These are phyloP conservation scores for Solanum microdontum DNA, from an alignment of 257 asterid species.

Conservation along the genomic window DNA sequence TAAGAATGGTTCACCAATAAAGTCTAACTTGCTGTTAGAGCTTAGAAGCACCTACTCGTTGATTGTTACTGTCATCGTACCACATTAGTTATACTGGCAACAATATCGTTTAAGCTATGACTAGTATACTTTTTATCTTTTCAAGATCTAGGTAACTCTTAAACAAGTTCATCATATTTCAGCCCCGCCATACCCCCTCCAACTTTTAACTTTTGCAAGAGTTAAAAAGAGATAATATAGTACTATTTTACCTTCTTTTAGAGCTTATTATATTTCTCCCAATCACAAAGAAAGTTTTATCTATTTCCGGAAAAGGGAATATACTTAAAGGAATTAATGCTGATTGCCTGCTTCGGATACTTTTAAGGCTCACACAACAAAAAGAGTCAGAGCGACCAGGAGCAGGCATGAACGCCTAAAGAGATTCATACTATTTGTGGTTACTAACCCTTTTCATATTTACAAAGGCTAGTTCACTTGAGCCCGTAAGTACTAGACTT, in stretches of 20 bases:
- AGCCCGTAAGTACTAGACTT: not conserved
- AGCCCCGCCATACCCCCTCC: not conserved
- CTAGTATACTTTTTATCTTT: not conserved
- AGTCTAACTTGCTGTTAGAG: not conserved
- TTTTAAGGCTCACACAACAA: not conserved
- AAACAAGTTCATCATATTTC: not conserved
- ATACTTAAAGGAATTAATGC: not conserved
- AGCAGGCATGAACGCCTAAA: not conserved
- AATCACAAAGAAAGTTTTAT: not conserved
- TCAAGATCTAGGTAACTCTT: slow-evolving; percentile 1
- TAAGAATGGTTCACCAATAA: not conserved
- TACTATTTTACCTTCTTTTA: not conserved
- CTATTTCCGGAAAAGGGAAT: not conserved
- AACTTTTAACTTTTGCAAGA: not conserved
- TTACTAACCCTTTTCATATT: not conserved
- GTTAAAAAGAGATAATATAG: not conserved
- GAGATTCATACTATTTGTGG: not conserved
- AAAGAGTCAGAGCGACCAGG: not conserved
- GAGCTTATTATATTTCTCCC: not conserved
- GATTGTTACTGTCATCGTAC: not conserved
- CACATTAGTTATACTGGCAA: not conserved
- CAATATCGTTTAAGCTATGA: not conserved
- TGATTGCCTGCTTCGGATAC: not conserved
- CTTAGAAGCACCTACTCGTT: not conserved
- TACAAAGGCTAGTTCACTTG: not conserved